Base-by-base conservation (phyloP, 1,284 basidiomycete species). In the Leccinum griseonigrum region DNA sequence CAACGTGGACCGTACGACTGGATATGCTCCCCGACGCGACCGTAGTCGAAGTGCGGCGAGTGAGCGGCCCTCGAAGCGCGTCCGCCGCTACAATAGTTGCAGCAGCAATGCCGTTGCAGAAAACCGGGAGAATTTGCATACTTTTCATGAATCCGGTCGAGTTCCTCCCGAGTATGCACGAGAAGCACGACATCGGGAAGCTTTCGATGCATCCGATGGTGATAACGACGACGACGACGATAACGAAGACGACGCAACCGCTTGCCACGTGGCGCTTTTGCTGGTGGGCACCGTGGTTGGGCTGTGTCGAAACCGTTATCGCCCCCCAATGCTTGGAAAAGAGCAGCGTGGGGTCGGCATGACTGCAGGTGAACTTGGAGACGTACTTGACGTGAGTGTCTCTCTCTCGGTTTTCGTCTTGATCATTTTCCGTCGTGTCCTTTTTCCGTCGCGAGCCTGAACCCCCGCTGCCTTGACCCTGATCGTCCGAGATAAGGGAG, bases 301-400 rank as follows among this genome's bases (percentile, higher is more conserved):
- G 28, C 66, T 73, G 26, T 73, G 74, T 56, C 63, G 54, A 7
- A 59, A 60, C 3, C 64, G 70, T 16, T 71, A 68, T 59, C 59
- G 53, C 1, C 55, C 64, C 5, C 60, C 58, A 9, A 58, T 31
- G 13, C 11, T 64, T 9, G 13, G 56, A 13, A 9, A 56, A 31
- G 60, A 38, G 26, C 62, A 63, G n/a, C 56, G 62, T 13, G 67
- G 69, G 0, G 36, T 62, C 34, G 66, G 66, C 16, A 64, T 73
- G 63, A 69, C 59, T 59, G 73, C 69, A 57, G 72, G 63, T 59
- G 69, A 69, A 66, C 69, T 81, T 9, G 77, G 75, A 13, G 74
- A 76, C n/a, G 13, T 76, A 5, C 68, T 79, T 63, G 80, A 81
- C 67, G 79, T 81, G 68, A 71, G 80, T 75, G 51, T 57, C 32